A percentile compares a stretch with the other conserved stretches of the same genome.
These are phyloP conservation scores for Neonectria hederae DNA, from an alignment of 2,329 filamentous ascomycete species.

Conservation along the genomic window DNA sequence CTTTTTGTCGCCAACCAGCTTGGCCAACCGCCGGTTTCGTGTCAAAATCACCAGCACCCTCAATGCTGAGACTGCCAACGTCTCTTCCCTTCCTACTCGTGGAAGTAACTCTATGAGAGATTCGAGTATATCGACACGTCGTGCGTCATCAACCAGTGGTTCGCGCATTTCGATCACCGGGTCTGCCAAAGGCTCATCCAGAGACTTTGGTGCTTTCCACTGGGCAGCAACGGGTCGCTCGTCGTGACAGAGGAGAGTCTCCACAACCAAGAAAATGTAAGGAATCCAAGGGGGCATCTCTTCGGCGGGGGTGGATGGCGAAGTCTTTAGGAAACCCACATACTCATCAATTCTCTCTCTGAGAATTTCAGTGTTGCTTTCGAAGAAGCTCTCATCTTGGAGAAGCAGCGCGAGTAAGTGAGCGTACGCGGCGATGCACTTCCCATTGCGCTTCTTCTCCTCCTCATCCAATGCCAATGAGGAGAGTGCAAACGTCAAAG, in stretches of 20 bases:
- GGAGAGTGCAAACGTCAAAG: constrained; percentile 84
- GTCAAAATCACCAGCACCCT: constrained; percentile 90
- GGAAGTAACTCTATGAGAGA: constrained; percentile 85
- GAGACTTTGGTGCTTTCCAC: constrained; percentile 69
- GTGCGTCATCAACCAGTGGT: constrained; percentile 64
- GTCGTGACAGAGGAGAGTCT: constrained; percentile 90
- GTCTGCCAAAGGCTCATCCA: constrained; percentile 59
- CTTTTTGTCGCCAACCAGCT: constrained; percentile 82
- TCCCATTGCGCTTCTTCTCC: constrained; percentile 69
- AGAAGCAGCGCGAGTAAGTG: constrained; percentile 90
- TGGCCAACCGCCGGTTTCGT: constrained; percentile 77
- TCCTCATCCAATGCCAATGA: constrained; percentile 70
- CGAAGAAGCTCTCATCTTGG: constrained; percentile 84
- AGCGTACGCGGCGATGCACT: constrained; percentile 83
- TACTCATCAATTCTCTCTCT: constrained; percentile 81
- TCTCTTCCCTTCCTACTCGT: constrained; percentile 86
- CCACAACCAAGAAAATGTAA: constrained; percentile 87
- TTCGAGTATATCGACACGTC: constrained; percentile 77
- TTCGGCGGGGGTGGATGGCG: constrained; percentile 72
- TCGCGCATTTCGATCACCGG: constrained; percentile 69
- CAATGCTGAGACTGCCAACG: constrained; percentile 82
- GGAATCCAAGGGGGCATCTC: constrained; percentile 93
- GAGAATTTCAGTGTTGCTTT: constrained; percentile 76
- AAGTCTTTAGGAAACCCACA: constrained; percentile 79
- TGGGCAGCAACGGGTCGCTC: constrained; percentile 78